Base-by-base conservation (phyloP, 768 basidiomycete species). In the Termitomyces sp. region DNA sequence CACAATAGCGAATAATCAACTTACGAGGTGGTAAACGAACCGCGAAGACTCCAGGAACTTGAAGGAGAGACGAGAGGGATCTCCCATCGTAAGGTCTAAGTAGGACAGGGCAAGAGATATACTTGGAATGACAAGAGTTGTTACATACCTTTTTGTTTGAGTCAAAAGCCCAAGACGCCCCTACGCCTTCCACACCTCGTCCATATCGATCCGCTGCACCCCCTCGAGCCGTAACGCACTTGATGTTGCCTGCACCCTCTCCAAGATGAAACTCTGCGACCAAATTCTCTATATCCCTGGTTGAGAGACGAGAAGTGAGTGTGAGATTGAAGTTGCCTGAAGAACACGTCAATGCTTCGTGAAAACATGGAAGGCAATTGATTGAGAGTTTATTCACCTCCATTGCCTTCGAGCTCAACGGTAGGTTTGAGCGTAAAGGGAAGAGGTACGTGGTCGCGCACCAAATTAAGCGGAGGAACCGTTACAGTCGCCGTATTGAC, bases 131-230 rank as follows among this genome's bases (percentile, higher is more conserved):
- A 42, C 42, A 16, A 26, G 10, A 28, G 14, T n/a, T 30, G n/a
- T 43, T 18, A 45, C 67, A 26, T 55, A 88, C 90, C 72, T 79
- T 80, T 63, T 77, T 85, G 63, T 75, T 78, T 0, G 86, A 80
- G 67, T 95, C 89, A 68, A 90, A 94, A 42, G 82, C 75, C 93
- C 93, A 97, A 33, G 85, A 87, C 3, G 88, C 83, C 28, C 85
- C 63, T 51, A 69, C 66, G 14, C 64, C 58, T 28, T 59, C 62
- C 46, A 62, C 46, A 28, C 60, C 61, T 57, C 63, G 47, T 63
- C 67, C 61, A 61, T 64, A 61, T 65, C 73, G 67, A 61, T 69
- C 63, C 65, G 72, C 58, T 65, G 66, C 61, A 61, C 66, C 64
- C 9, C 80, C 83, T 33, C 83, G 82, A 45, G 84, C 81, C 13